Conservation (phyloP, 345 rosid species). For the Sonneratia alba region DNA sequence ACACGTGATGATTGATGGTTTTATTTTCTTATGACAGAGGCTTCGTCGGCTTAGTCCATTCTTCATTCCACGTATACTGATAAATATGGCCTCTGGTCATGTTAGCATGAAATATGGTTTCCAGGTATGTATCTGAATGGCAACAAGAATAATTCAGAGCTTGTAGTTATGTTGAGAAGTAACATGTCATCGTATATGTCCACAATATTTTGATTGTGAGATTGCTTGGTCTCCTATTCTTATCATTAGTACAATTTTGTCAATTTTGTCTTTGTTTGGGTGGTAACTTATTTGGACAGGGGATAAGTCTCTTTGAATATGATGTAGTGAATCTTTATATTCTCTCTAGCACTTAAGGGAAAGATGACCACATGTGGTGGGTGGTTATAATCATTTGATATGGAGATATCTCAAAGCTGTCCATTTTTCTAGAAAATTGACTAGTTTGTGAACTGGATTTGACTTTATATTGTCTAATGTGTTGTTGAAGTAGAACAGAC, state of each 20-base stretch:
- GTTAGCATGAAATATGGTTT: constrained; percentile 95
- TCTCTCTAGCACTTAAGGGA: neutral
- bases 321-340: neutral
- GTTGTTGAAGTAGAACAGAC: neutral
- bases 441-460: neutral
- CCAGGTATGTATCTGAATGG: constrained; percentile 42
- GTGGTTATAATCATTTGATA: neutral
- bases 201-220: neutral
- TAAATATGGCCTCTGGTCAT: constrained; percentile 96
- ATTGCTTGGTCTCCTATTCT: neutral
- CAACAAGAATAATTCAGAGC: too few species aligned
- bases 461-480: neutral
- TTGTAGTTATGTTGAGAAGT: neutral
- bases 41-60: constrained; percentile 88
- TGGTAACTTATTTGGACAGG: neutral
- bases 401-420: neutral
- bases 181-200: neutral
- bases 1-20: constrained; percentile 8
- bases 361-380: neutral
- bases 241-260: neutral
- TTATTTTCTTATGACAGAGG: constrained; percentile 41
- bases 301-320: neutral
- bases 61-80: constrained; percentile 86
- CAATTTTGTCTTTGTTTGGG: neutral
- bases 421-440: neutral